Evolutionary conservation across 1,284 basidiomycete species (phyloP), one percentile per base, ranked within the genome.

Genomic region (Ustilago shanxiensis): DNA sequence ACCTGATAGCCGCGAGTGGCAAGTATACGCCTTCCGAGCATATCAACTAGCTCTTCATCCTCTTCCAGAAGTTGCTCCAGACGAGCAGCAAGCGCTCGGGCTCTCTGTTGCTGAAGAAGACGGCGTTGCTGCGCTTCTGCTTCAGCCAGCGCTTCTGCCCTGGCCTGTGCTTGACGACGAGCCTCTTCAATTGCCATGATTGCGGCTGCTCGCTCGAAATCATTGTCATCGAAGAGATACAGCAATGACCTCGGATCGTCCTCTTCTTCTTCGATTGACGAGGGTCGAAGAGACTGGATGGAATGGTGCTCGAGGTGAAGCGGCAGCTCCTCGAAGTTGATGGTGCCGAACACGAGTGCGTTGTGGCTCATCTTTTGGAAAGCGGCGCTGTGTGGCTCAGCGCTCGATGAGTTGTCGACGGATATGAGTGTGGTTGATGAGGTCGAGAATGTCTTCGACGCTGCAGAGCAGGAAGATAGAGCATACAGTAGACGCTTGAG

Each of bases 11-110:
- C 80, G 3, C 60, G 58, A 13, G 70, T 57, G 1, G 80, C 75
- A 6, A 82, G 69, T 4, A 82, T 39, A 18, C 80, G 67, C 16
- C 73, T 65, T 0, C 80, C 80, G 45, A 82, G 70, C 41, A 77
- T 57, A 24, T 80, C 66, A 13, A 77, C 47, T 10, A 82, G 66
- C 44, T 75, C 49, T 1, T 82, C 80, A 33, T 82, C 62, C n/a
- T 80, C 76, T 6, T 71, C 68, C 20, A 81, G 53, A 24, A 79
- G 55, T 14, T 57, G 60, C 13, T 69, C 60, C 26, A 81, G 66
- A 18, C 57, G 56, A 22, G 14, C 26, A 5, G 62, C 63, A 11
- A 69, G 45, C 11, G 31, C 62, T 5, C 22, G 35, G 8, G 49
- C 53, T 26, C 62, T 55, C 35, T 64, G 60, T 13, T 64, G 44